Conservation (phyloP, 1,284 basidiomycete genomes). For the Tylopilus sp. region DNA sequence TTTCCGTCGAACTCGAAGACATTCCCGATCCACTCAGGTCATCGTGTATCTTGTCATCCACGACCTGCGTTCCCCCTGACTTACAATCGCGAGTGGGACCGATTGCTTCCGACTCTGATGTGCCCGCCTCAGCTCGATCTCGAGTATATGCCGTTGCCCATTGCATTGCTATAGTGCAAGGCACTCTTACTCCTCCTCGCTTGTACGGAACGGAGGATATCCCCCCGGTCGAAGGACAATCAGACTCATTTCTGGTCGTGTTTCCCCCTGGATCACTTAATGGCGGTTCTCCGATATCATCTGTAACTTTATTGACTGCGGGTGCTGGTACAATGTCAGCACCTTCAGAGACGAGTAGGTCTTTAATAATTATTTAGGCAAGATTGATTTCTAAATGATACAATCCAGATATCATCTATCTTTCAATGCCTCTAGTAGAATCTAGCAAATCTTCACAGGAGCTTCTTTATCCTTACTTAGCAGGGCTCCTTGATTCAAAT, state of each 20-base stretch:
- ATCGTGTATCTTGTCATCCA: slow-evolving; percentile 46
- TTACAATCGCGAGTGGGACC: slow-evolving; percentile 26
- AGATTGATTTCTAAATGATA: not conserved
- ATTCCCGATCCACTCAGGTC: slow-evolving; percentile 54
- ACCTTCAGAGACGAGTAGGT: slow-evolving; percentile 80
- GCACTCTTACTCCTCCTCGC: slow-evolving; percentile 36
- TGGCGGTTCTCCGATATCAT: slow-evolving; percentile 45
- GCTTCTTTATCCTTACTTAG: slow-evolving; percentile 61
- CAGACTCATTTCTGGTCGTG: slow-evolving; percentile 59
- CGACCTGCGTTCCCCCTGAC: slow-evolving; percentile 35
- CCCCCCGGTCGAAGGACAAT: slow-evolving; percentile 20
- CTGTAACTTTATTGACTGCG: slow-evolving; percentile 72
- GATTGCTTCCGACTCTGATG: not conserved
- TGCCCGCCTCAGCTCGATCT: slow-evolving; percentile 5
- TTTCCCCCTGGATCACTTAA: slow-evolving; percentile 73
- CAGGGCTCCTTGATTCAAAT: slow-evolving; percentile 40
- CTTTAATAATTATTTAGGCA: not conserved
- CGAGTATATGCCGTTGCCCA: slow-evolving; percentile 46
- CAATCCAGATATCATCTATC: slow-evolving; percentile 58
- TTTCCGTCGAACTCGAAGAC: slow-evolving; percentile 57
- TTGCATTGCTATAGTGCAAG: slow-evolving; percentile 68
- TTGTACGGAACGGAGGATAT: slow-evolving; percentile 23
- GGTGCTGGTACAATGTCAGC: slow-evolving; percentile 86
- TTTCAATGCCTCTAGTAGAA: slow-evolving; percentile 49
- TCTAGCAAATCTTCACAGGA: slow-evolving; percentile 41